Evolutionary conservation across 371 early-diverging fungal genomes (phyloP).

Genomic region (Batkoa obscura): DNA sequence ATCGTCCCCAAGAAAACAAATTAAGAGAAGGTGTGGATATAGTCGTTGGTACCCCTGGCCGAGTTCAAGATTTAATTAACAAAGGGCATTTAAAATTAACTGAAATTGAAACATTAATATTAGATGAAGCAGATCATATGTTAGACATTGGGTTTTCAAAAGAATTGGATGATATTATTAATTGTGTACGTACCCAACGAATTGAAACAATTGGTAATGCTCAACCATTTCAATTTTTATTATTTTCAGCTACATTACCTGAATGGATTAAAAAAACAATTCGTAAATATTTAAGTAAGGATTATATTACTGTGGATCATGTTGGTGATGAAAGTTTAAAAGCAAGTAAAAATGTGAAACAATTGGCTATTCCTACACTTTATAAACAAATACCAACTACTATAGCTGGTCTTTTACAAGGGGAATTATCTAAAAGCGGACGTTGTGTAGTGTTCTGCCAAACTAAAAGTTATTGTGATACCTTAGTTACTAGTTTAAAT

Average conservation of each 20-base stretch:
- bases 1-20: conserved; percentile 37
- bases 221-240: conserved; percentile 45
- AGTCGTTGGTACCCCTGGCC: conserved; percentile 95
- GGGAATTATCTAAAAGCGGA: conserved; percentile 56
- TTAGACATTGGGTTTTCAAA: conserved; percentile 93
- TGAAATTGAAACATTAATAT: conserved; percentile 44
- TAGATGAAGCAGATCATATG: conserved; percentile 96
- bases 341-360: conserved; percentile 54
- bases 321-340: conserved; percentile 53
- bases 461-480: conserved; percentile 80
- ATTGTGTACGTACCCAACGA: conserved; percentile 40
- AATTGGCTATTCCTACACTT: conserved; percentile 61
- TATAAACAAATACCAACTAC: conserved; percentile 58
- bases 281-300: conserved; percentile 61
- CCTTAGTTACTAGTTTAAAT: conserved; percentile 58
- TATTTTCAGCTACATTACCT: conserved; percentile 80
- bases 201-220: conserved; percentile 12
- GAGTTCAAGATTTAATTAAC: conserved; percentile 86
- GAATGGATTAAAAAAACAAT: conserved; percentile 69
- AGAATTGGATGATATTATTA: conserved; percentile 72
- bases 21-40: conserved; percentile 82
- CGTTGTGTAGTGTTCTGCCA: conserved; percentile 85
- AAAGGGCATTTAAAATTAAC: conserved; percentile 58
- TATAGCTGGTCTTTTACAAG: conserved; percentile 64
- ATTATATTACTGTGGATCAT: conserved; percentile 62